Conservation (phyloP, 495 filamentous ascomycete genomes). For the Terfezia boudieri region DNA sequence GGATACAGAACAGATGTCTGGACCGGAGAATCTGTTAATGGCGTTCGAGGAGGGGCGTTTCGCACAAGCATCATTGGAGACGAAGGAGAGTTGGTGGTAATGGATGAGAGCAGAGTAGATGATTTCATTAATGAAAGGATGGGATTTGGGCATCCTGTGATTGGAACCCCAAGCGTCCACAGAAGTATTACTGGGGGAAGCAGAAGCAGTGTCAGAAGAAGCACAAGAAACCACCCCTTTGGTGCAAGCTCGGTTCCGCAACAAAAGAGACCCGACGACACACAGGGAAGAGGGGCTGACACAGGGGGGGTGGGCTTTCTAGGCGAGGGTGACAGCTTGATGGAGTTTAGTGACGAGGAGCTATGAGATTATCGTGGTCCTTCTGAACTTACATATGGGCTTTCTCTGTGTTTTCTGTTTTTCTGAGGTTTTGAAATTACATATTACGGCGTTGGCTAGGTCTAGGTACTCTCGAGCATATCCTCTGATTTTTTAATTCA, state of each 20-base stretch:
- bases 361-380: background rate
- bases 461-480: too few relatives aligned
- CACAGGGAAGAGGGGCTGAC: background rate
- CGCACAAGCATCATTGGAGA: background rate
- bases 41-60: background rate
- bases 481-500: too few relatives aligned
- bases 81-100: background rate
- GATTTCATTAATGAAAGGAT: background rate
- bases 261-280: background rate
- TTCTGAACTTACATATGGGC: too few relatives aligned
- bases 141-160: background rate
- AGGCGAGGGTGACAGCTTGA: background rate
- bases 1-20: background rate
- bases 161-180: background rate
- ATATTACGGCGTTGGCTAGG: too few relatives aligned
- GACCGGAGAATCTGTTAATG: background rate
- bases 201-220: constrained; percentile 51
- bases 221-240: constrained; percentile 10
- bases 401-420: too few relatives aligned
- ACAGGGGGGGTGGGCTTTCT: too few relatives aligned
- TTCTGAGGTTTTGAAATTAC: too few relatives aligned
- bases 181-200: constrained; percentile 6
- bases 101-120: background rate
- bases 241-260: background rate
- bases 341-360: background rate